Evolutionary conservation across 768 basidiomycete species (phyloP), one percentile per base, ranked within the genome.

Genomic region (Collybia sp.): DNA sequence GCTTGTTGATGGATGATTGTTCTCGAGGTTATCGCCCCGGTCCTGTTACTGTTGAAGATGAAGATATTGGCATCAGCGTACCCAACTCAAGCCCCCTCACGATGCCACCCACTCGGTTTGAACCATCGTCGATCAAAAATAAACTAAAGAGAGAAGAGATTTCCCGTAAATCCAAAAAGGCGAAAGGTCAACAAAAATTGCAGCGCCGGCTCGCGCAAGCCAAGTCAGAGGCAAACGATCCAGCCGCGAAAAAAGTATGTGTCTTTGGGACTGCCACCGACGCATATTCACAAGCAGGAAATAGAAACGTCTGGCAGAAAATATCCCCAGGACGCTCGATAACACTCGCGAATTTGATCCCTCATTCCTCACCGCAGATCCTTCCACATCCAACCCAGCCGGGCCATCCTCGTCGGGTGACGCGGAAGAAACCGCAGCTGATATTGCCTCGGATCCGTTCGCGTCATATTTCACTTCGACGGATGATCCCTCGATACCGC

Each of bases 271-370:
- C 33, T 39, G 10, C 35, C 10, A 13, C 34, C 5, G 1, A 37
- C 1, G 6, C 2, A 15, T 16, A 52, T 20, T 18, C 30, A 53
- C 12, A 19, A 11, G 10, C 17, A 25, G 34, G 30, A 37, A 10
- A 10, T 47, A 94, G 92, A 85, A 84, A 82, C 82, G 93, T 46
- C 67, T 89, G 17, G 76, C 79, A 5, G 80, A 87, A 56, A 96
- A 96, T 70, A 75, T 94, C 9, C 94, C 94, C 0, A 78, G 79
- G 38, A 99, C 96, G 0, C 79, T 97, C 17, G 96, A 99, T 60
- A 98, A 97, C 61, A 88, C 83, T 49, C 82, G 94, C 50, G 86
- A 94, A 63, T 88, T 82, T 59, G 87, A 87, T 58, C 84, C 83
- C 6, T 82, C 82, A 32, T 73, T 81, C 58, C 62, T 80, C 33